These are phyloP conservation scores for Leccinum ponderosum DNA, from an alignment of 1,284 basidiomycete genomes.

Conservation along the genomic window DNA sequence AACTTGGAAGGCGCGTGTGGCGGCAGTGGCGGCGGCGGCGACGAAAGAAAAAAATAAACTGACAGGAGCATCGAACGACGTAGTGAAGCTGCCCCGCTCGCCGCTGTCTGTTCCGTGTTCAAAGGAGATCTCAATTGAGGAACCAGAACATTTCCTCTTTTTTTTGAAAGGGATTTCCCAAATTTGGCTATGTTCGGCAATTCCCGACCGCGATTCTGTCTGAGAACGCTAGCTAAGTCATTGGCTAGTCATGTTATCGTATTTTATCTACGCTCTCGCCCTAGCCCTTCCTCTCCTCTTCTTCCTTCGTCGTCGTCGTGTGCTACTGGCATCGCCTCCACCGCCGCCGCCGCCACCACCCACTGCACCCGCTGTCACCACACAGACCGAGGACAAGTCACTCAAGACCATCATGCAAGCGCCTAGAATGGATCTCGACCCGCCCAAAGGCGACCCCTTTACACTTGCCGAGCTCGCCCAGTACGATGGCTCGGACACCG, in stretches of 20 bases:
- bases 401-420: constrained; percentile 70
- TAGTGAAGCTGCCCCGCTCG: neutral
- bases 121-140: neutral
- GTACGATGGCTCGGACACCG: constrained; percentile 66
- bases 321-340: neutral
- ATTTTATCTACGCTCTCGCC: constrained; percentile 23
- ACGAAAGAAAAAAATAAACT: neutral
- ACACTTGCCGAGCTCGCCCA: constrained; percentile 66
- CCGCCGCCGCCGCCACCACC: neutral
- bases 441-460: constrained; percentile 79
- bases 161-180: neutral
- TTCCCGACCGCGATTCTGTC: neutral
- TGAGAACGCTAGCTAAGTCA: neutral
- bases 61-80: neutral
- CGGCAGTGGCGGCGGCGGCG: constrained; percentile 6
- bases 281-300: constrained; percentile 26
- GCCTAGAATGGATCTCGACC: constrained; percentile 57
- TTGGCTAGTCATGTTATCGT: constrained; percentile 14
- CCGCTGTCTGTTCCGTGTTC: neutral
- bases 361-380: constrained; percentile 10
- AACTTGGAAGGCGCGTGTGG: too few relatives aligned
- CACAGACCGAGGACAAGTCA: constrained; percentile 32
- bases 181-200: neutral
- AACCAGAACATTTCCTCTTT: neutral
- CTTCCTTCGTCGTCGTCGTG: constrained; percentile 18